Evolutionary conservation across 108 stramenopile genomes (phyloP), one percentile per base, ranked within the genome.

Genomic region (Skeletonema tropicum): DNA sequence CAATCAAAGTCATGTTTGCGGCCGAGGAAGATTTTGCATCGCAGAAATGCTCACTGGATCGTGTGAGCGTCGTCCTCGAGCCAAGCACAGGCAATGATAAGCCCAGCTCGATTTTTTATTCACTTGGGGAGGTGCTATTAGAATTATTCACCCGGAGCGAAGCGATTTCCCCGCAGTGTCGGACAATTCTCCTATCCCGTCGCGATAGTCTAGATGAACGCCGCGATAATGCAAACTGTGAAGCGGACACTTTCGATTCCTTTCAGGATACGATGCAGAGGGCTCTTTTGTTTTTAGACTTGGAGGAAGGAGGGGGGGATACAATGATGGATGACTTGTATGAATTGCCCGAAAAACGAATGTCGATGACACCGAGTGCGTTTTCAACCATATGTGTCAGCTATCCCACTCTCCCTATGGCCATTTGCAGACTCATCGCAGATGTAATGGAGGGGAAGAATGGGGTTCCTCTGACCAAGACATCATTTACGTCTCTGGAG

Each of bases 401-500:
- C 23, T 55, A 55, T 23, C 52, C 52, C 52, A 55, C 52, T 9
- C 52, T 64, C 26, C 72, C 72, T 0, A 55, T 73, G 9, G 29
- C 72, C 9, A 5, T 73, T 3, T 73, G 72, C 41, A 48, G 63
- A 38, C 23, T 73, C 0, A 30, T 73, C 1, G 62, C 72, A 21
- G 72, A 73, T 62, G 31, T 73, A 0, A 64, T 73, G 25, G 52
- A 55, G 52, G 52, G 52, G 5, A 10, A 23, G 21, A 55, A 55
- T 23, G 52, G 52, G 15, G 52, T 23, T 55, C 19, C 36, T 48
- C 35, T 49, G 7, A 45, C 72, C 13, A 29, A 63, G 13, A 46
- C 41, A 15, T 32, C 72, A 23, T 73, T 48, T 49, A 38, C 36
- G 15, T 73, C 72, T 12, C 21, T 73, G 12, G 26, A 64, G 25